Percentiles rank a stretch among this genome's conserved stretches.
These are phyloP conservation scores for Ceratobasidium sp. DNA, from an alignment of 1,284 basidiomycete genomes.

Conservation along the genomic window DNA sequence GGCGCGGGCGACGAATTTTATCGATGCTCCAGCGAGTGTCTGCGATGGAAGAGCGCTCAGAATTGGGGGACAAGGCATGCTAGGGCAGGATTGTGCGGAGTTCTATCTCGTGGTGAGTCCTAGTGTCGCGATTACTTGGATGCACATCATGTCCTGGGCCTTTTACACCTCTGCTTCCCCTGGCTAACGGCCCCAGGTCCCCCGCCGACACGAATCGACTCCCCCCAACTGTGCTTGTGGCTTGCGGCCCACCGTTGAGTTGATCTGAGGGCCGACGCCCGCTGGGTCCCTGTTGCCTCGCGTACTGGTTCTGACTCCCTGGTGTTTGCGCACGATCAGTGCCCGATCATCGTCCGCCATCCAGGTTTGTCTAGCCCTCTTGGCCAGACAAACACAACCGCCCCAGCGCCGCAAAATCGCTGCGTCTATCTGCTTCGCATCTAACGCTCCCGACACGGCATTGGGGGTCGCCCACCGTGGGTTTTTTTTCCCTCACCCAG, in stretches of 20 bases:
- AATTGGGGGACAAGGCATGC: constrained; percentile 17
- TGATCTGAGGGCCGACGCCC: no score
- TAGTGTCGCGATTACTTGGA: neutral
- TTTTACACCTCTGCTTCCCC: neutral
- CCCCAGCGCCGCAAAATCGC: constrained; percentile 28
- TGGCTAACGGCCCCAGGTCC: neutral
- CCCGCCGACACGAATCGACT: constrained; percentile 13
- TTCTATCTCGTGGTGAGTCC: constrained; percentile 11
- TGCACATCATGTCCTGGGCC: neutral
- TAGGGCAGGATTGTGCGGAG: constrained; percentile 26
- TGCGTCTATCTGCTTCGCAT: constrained; percentile 2
- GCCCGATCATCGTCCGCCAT: constrained; percentile 26
- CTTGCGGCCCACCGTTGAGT: no score
- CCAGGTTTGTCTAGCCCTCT: neutral
- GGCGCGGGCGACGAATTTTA: neutral
- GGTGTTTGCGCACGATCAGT: neutral
- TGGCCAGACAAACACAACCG: neutral
- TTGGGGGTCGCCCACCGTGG: constrained; percentile 20
- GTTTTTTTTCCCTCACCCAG: neutral
- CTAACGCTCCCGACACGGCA: constrained; percentile 4
- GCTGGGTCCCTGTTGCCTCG: no score
- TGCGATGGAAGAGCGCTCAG: neutral
- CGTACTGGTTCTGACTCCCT: constrained; percentile 6
- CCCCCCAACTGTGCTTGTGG: neutral
- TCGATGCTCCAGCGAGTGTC: constrained; percentile 14